Conservation (phyloP, 768 basidiomycete species). For the Leccinum olivaceopallidum region DNA sequence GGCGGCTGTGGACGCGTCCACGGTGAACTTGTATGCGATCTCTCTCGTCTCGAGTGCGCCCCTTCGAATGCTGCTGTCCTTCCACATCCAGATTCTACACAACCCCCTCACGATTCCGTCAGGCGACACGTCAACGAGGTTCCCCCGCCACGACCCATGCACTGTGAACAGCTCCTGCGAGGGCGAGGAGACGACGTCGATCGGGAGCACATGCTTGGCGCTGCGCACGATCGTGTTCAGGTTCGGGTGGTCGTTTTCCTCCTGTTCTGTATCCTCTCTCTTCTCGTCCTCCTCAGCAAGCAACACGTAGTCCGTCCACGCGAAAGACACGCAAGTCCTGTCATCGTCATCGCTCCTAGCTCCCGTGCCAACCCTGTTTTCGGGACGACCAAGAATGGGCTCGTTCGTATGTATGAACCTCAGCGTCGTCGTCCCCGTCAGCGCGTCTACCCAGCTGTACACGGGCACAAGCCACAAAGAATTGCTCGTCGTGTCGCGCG, state of each 20-base stretch:
- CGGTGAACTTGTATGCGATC: slow-evolving; percentile 13
- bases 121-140: slow-evolving; percentile 17
- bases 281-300: not conserved
- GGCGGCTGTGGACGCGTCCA: slow-evolving; percentile 18
- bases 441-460: slow-evolving; percentile 11
- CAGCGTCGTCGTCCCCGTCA: slow-evolving; percentile 18
- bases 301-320: slow-evolving; percentile 20
- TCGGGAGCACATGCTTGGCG: slow-evolving; percentile 6
- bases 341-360: not conserved
- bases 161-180: slow-evolving; percentile 16
- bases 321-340: not conserved
- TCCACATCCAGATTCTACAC: slow-evolving; percentile 3
- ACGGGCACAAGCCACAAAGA: slow-evolving; percentile 18
- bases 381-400: not conserved
- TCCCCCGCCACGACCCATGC: slow-evolving; percentile 12
- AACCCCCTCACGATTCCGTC: slow-evolving; percentile 19
- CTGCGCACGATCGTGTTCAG: slow-evolving; percentile 12
- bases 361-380: not conserved
- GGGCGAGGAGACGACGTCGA: not conserved
- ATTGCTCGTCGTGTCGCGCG: slow-evolving; percentile 1
- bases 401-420: slow-evolving; percentile 21
- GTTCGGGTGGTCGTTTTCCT: not conserved
- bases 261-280: not conserved
- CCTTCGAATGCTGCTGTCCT: not conserved
- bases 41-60: not conserved